Conservation (phyloP, 768 basidiomycete genomes). For the Phaeotremella skinneri region DNA sequence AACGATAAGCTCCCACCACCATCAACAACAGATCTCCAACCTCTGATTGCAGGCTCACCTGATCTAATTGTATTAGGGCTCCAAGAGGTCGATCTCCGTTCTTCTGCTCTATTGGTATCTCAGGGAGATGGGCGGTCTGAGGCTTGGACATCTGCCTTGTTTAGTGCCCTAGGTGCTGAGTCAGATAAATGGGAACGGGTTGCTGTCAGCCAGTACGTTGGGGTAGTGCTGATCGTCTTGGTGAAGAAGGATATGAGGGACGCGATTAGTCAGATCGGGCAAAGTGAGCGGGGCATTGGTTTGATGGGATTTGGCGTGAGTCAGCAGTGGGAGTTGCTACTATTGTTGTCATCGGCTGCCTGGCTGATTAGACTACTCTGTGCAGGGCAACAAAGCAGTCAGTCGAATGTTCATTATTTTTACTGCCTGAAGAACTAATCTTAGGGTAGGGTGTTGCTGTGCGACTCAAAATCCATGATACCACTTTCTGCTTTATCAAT, state of each 20-base stretch:
- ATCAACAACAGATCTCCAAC: slow-evolving; percentile 27
- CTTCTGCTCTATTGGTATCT: slow-evolving; percentile 35
- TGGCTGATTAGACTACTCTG: not conserved
- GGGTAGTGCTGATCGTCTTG: slow-evolving; percentile 39
- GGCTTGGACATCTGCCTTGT: slow-evolving; percentile 34
- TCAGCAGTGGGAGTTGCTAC: not conserved
- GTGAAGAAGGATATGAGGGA: slow-evolving; percentile 27
- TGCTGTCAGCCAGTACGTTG: slow-evolving; percentile 41
- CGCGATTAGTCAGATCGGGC: slow-evolving; percentile 25
- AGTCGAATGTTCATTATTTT: not conserved
- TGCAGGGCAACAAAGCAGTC: slow-evolving; percentile 45
- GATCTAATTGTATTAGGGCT: slow-evolving; percentile 44
- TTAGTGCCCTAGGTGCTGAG: slow-evolving; percentile 24
- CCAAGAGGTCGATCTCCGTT: slow-evolving; percentile 44
- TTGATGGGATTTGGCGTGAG: slow-evolving; percentile 42
- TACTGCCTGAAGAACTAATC: slow-evolving; percentile 3
- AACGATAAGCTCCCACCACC: slow-evolving; percentile 42
- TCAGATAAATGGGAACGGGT: slow-evolving; percentile 31
- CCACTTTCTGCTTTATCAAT: slow-evolving; percentile 41
- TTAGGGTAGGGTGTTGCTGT: slow-evolving; percentile 34
- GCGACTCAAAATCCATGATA: slow-evolving; percentile 38
- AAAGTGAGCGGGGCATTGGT: slow-evolving; percentile 41
- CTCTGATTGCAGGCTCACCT: slow-evolving; percentile 30
- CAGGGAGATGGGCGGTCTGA: slow-evolving; percentile 33
- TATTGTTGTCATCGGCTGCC: not conserved